Base-by-base conservation (phyloP, 768 basidiomycete genomes). In the Collybia sordida region DNA sequence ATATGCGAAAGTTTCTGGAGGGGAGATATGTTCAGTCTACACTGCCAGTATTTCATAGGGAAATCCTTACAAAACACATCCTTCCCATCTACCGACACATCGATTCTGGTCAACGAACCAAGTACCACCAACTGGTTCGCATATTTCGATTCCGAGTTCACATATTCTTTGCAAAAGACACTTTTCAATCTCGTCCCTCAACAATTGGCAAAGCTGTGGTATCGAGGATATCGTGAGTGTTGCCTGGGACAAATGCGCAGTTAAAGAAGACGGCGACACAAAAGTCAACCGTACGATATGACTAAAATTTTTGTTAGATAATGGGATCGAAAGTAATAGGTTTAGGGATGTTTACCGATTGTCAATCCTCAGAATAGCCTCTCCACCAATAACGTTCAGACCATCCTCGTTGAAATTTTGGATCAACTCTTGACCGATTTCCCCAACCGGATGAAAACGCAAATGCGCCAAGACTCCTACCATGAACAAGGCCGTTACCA, bases 81-180 rank as follows among this genome's bases (percentile, higher is more conserved):
- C 86, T 55, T 90, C 89, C 89, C 90, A 91, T 59, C 87, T 75
- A 6, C 87, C 90, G 19, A 92, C 79, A 38, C 84, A 83, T 49
- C 82, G 80, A 47, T 86, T 77, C 39, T 81, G 62, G 57, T 93
- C 90, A 21, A 91, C 82, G 54, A 92, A 88, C 90, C 90, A 93
- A 2, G 82, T 83, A 12, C 84, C 85, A 39, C 83, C 82, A 12
- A 79, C 71, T 24, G 74, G 64, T 28, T 75, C 72, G 45, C 77
- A 78, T 6, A 81, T 62, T 43, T 74, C 75, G 17, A 69, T 72
- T 5, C 90, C 90, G 21, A 86, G 68, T 51, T 82, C 83, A 56
- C 87, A 86, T 47, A 93, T 84, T 52, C 83, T 71, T 27, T 78
- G 71, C 23, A 93, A 72, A 11, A 93, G 66, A 57, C 84, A 85